Conservation (phyloP, 1,139 yeast species). For the Debaryomycetaceae sp. region DNA sequence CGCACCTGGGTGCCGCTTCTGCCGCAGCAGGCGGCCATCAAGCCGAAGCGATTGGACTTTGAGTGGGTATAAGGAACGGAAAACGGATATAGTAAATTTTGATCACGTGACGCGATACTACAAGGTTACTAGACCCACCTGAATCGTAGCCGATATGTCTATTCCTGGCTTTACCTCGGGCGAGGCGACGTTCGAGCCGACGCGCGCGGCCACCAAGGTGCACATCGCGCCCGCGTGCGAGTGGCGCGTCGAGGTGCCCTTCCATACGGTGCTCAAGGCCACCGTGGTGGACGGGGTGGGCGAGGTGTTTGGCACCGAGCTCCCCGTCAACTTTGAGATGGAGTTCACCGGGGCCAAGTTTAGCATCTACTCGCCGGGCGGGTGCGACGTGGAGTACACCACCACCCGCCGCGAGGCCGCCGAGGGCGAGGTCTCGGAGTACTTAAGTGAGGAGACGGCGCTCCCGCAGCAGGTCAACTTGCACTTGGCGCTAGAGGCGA, state of each 20-base stretch:
- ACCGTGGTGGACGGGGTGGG: constrained; percentile 67
- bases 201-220: constrained; percentile 12
- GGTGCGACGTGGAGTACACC: constrained; percentile 47
- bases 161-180: constrained; percentile 20
- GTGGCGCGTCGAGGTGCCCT: constrained; percentile 80
- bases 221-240: constrained; percentile 51
- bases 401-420: constrained; percentile 31
- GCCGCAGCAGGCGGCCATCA: constrained; percentile 30
- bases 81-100: not conserved
- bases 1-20: constrained; percentile 29
- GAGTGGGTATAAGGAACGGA: not conserved
- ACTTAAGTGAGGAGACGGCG: constrained; percentile 66
- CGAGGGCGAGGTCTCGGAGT: constrained; percentile 45
- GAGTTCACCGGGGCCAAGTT: constrained; percentile 54
- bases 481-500: constrained; percentile 71
- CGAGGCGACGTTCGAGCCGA: constrained; percentile 10
- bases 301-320: constrained; percentile 90
- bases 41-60: constrained; percentile 40
- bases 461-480: constrained; percentile 62
- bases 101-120: not conserved
- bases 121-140: not conserved
- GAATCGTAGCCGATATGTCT: constrained; percentile 10
- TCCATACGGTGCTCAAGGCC: constrained; percentile 51
- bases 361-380: constrained; percentile 55
- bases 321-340: constrained; percentile 67